These are phyloP conservation scores for Anthoceros angustus DNA, from an alignment of 225 moss, liverwort and hornwort species.

Conservation along the genomic window DNA sequence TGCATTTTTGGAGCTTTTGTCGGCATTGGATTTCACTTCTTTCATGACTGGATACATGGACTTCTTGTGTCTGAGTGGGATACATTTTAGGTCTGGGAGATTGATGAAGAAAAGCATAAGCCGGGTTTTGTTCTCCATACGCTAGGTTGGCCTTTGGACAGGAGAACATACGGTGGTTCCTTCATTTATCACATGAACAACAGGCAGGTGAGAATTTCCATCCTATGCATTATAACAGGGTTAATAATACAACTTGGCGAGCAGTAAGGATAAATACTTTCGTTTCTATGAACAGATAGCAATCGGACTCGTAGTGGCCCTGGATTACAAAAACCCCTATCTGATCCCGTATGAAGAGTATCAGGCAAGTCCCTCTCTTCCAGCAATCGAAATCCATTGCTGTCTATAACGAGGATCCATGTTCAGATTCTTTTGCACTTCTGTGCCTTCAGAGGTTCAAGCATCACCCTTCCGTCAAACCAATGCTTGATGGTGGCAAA, in stretches of 20 bases:
- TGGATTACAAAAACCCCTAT: slow-evolving; percentile 72
- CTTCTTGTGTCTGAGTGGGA: not conserved
- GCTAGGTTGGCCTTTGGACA: slow-evolving; percentile 60
- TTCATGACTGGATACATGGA: too few species aligned
- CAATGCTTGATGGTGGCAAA: slow-evolving; percentile 57
- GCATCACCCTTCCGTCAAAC: slow-evolving; percentile 65
- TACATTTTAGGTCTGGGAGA: slow-evolving; percentile 60
- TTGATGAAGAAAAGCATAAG: slow-evolving; percentile 52
- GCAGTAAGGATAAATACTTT: not conserved
- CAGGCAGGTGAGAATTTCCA: slow-evolving; percentile 29
- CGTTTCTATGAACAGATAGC: slow-evolving; percentile 36
- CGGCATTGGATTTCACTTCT: too few species aligned
- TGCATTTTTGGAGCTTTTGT: not conserved
- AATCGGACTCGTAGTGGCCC: slow-evolving; percentile 52
- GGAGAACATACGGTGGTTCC: slow-evolving; percentile 55
- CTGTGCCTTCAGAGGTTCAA: slow-evolving; percentile 37
- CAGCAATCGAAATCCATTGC: not conserved
- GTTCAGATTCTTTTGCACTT: not conserved
- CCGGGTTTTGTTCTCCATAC: slow-evolving; percentile 65
- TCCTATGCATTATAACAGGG: too few species aligned
- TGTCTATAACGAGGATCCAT: not conserved
- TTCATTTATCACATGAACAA: slow-evolving; percentile 80
- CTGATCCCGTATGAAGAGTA: slow-evolving; percentile 70
- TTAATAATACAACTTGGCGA: not conserved
- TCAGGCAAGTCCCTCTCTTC: slow-evolving; percentile 26